phyloP scores from a whole-genome alignment of 768 basidiomycete species.

The Phanerochaete sordida region DNA sequence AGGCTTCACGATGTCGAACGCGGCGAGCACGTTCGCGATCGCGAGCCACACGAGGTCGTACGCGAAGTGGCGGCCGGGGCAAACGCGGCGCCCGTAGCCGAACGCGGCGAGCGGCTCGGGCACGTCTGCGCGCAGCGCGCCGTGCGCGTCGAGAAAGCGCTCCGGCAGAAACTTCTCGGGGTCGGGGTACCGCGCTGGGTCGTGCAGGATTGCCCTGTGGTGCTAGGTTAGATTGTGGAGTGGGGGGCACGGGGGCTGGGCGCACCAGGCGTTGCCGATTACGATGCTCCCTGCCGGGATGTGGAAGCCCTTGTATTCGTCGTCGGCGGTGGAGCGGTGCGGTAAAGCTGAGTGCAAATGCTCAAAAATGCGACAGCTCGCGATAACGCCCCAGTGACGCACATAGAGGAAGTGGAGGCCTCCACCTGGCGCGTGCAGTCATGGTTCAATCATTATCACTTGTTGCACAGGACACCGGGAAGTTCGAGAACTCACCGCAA shows the following conservation, averaged over 20 bases:
- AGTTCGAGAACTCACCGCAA: not conserved
- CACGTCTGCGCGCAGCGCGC: constrained; percentile 14
- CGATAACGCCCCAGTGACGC: no score
- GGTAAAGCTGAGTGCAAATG: not conserved
- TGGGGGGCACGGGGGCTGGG: not conserved
- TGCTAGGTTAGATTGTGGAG: not conserved
- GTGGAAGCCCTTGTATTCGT: not conserved
- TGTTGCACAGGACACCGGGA: no score
- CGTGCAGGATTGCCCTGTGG: constrained; percentile 20
- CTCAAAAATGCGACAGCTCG: no score
- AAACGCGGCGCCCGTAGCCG: constrained; percentile 9
- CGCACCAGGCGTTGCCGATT: not conserved
- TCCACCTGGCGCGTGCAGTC: no score
- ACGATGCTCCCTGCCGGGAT: not conserved
- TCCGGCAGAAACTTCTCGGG: constrained; percentile 20
- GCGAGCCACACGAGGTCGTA: not conserved
- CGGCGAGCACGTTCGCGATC: not conserved
- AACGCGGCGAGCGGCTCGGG: not conserved
- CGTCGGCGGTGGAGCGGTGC: not conserved
- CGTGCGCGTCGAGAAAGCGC: constrained; percentile 13
- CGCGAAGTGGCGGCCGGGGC: not conserved
- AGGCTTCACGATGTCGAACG: not conserved
- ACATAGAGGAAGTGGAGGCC: no score
- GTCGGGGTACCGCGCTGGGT: constrained; percentile 15
- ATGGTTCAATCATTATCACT: no score